A percentile compares a stretch with the other conserved stretches of the same genome.
These are phyloP conservation scores for Ganoderma boninense DNA, from an alignment of 1,284 basidiomycete species.

Conservation along the genomic window DNA sequence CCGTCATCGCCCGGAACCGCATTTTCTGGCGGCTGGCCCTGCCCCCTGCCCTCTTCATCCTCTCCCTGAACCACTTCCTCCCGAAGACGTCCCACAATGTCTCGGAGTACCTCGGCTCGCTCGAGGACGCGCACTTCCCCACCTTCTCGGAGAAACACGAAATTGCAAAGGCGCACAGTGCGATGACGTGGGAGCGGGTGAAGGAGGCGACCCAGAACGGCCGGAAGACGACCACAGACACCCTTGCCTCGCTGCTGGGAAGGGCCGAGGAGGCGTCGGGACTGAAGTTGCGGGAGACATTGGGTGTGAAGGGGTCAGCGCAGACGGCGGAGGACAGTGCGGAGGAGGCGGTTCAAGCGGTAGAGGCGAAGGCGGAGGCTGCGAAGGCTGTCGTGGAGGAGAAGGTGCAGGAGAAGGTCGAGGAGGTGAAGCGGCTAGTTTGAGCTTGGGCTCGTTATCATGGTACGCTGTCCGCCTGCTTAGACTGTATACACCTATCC, in stretches of 20 bases:
- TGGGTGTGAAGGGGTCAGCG: conserved; percentile 51
- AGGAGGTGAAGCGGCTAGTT: conserved; percentile 26
- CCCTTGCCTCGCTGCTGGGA: conserved; percentile 60
- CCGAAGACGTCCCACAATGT: conserved; percentile 81
- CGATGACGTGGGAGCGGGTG: conserved; percentile 55
- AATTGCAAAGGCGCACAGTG: conserved; percentile 67
- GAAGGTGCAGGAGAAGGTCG: conserved; percentile 23
- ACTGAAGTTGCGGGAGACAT: conserved; percentile 69
- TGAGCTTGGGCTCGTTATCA: background rate
- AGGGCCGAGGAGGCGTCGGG: conserved; percentile 77
- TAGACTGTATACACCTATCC: background rate
- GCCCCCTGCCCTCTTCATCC: conserved; percentile 73
- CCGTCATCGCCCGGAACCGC: conserved; percentile 85
- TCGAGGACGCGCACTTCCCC: conserved; percentile 80
- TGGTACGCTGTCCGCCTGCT: background rate
- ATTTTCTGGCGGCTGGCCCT: conserved; percentile 73
- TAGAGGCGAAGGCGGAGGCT: conserved; percentile 33
- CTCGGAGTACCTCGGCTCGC: conserved; percentile 66
- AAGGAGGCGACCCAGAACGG: conserved; percentile 41
- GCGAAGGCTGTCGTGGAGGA: conserved; percentile 24
- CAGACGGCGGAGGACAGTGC: conserved; percentile 12
- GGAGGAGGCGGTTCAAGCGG: conserved; percentile 25
- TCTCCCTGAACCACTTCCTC: conserved; percentile 81
- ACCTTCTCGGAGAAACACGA: conserved; percentile 73
- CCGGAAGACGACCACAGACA: conserved; percentile 50